Evolutionary conservation across 2,329 filamentous ascomycete species (phyloP).

Genomic region (Cladosporium oxysporum): DNA sequence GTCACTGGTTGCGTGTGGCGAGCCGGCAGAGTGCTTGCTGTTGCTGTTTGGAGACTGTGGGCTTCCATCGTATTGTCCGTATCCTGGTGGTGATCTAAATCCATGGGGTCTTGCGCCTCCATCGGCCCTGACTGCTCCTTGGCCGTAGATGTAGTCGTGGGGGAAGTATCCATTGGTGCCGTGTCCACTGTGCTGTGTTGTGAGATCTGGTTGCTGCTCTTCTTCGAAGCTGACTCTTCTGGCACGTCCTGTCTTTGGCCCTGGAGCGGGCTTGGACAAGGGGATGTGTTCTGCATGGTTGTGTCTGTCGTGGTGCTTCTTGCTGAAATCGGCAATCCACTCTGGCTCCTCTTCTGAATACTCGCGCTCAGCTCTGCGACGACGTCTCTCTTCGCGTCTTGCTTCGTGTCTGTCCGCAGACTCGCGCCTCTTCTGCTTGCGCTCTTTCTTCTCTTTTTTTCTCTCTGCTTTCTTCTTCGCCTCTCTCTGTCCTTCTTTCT

Average conservation of each 20-base stretch:
- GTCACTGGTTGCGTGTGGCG: background rate
- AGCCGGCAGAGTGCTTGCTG: background rate
- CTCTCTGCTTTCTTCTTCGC: constrained; percentile 6
- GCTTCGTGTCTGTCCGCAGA: background rate
- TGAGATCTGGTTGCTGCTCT: background rate
- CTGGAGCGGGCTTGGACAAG: background rate
- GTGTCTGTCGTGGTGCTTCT: background rate
- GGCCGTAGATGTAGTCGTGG: constrained; percentile 1
- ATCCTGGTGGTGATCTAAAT: background rate
- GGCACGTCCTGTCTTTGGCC: background rate
- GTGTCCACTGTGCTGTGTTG: background rate
- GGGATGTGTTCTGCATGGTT: background rate
- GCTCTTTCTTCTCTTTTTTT: constrained; percentile 3
- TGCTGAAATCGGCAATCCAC: constrained; percentile 19
- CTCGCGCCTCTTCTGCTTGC: constrained; percentile 9
- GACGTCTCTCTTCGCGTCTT: background rate
- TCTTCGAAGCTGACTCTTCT: constrained; percentile 15
- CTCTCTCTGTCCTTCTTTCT: constrained; percentile 22
- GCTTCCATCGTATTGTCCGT: background rate
- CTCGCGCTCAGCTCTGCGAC: background rate
- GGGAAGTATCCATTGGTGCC: background rate
- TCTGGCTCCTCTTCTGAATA: background rate
- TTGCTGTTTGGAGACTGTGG: background rate
- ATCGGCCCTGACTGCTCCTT: background rate
- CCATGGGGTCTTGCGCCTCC: background rate